These are phyloP conservation scores for Yarrowia porcina DNA, from an alignment of 805 yeast genomes.

Conservation along the genomic window DNA sequence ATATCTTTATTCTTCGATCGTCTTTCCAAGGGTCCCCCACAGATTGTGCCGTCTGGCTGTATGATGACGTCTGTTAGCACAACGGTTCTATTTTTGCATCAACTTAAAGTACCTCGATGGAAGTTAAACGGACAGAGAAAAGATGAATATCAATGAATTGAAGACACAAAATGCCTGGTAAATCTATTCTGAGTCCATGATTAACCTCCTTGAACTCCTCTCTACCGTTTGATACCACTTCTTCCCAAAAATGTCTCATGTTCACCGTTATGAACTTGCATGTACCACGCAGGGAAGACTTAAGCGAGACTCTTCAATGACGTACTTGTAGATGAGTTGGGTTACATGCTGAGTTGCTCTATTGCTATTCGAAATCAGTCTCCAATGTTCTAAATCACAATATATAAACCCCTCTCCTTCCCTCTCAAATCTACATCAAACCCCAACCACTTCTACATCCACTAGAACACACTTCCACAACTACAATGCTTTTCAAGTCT, in stretches of 20 bases:
- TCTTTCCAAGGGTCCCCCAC: background rate
- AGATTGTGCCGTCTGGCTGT: background rate
- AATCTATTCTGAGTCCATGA: background rate
- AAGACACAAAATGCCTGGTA: background rate
- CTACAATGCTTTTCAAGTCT: conserved; percentile 5
- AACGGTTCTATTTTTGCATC: background rate
- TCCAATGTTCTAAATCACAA: background rate
- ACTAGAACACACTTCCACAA: background rate
- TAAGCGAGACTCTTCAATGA: background rate
- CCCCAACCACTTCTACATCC: background rate
- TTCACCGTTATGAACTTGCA: background rate
- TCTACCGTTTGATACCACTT: background rate
- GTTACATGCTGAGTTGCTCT: background rate
- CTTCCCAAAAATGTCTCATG: background rate
- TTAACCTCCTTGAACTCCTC: no score
- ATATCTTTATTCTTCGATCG: no score
- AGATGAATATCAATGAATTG: background rate
- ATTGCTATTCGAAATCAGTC: background rate
- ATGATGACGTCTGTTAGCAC: background rate
- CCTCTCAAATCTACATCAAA: background rate
- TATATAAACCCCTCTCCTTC: background rate
- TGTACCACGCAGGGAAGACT: background rate
- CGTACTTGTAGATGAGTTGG: background rate
- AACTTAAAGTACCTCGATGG: background rate
- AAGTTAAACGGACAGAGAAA: background rate